A percentile compares a stretch with the other conserved stretches of the same genome.
These are phyloP conservation scores for Pythium sukuiense DNA, from an alignment of 352 stramenopile genomes.

Conservation along the genomic window DNA sequence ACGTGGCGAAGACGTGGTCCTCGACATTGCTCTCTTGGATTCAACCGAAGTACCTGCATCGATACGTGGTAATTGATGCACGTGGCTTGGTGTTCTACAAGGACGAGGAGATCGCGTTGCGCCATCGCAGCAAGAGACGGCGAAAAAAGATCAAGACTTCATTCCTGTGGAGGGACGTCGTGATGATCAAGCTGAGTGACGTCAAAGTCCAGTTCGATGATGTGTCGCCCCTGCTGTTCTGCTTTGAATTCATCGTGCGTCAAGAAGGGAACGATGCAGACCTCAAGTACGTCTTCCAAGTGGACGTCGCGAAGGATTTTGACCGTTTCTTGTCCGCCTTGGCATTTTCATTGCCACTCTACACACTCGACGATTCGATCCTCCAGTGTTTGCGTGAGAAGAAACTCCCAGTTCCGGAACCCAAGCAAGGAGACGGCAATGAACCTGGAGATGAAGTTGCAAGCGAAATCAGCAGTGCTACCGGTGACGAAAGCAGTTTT, in stretches of 20 bases:
- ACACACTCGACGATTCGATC: constrained; percentile 67
- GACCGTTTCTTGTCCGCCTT: constrained; percentile 74
- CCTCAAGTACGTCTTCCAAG: constrained; percentile 83
- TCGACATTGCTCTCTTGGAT: constrained; percentile 61
- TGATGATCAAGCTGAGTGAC: constrained; percentile 59
- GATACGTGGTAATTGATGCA: constrained; percentile 79
- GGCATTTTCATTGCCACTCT: constrained; percentile 62
- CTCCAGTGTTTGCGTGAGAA: constrained; percentile 61
- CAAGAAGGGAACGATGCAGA: constrained; percentile 48
- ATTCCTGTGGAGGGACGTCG: constrained; percentile 71
- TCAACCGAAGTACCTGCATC: constrained; percentile 76
- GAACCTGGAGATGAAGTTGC: constrained; percentile 56
- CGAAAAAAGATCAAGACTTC: constrained; percentile 78
- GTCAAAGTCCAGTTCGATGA: constrained; percentile 82
- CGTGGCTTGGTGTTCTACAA: constrained; percentile 80
- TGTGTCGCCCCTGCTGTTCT: constrained; percentile 78
- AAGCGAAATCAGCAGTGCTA: constrained; percentile 86
- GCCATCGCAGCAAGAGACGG: constrained; percentile 74
- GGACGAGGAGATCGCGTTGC: constrained; percentile 74
- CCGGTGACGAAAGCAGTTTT: constrained; percentile 76
- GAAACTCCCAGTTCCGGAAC: constrained; percentile 55
- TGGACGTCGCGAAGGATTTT: constrained; percentile 70
- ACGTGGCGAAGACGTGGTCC: constrained; percentile 47
- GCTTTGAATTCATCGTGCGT: constrained; percentile 70
- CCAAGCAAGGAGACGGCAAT: constrained; percentile 35